Evolutionary conservation across 495 filamentous ascomycete species (phyloP).

Genomic region (Mytilinidion resinicola): DNA sequence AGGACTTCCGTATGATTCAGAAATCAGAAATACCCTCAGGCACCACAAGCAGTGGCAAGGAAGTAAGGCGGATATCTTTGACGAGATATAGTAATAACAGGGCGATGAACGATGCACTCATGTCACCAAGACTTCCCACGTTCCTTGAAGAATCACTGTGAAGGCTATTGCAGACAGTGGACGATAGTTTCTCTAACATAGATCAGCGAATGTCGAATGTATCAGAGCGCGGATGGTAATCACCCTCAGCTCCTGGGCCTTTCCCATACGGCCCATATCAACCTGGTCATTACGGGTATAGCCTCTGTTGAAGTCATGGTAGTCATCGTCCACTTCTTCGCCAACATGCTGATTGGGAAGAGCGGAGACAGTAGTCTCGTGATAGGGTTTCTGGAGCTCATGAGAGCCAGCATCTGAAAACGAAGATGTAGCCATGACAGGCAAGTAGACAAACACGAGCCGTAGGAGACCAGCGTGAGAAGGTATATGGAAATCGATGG

Average conservation of each 20-base stretch:
- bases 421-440: background rate
- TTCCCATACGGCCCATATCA: slow-evolving; percentile 39
- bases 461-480: too few species aligned
- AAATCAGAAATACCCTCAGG: too few species aligned
- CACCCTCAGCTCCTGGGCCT: slow-evolving; percentile 28
- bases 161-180: slow-evolving; percentile 8
- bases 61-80: too few species aligned
- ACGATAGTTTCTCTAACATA: slow-evolving; percentile 15
- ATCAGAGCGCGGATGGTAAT: background rate
- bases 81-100: slow-evolving; percentile 1
- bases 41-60: too few species aligned
- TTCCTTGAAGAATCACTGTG: slow-evolving; percentile 28
- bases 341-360: background rate
- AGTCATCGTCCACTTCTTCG: slow-evolving; percentile 10
- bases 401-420: background rate
- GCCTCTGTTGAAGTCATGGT: slow-evolving; percentile 16
- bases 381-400: background rate
- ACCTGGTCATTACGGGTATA: slow-evolving; percentile 20
- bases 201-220: background rate
- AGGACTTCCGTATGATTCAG: too few species aligned
- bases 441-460: too few species aligned
- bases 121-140: slow-evolving; percentile 24
- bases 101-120: background rate
- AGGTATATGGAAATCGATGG: too few species aligned
- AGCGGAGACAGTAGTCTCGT: background rate